Percentiles rank a stretch among this genome's conserved stretches.
Conservation (phyloP, 345 rosid genomes). For the Lepidium aucheri region DNA sequence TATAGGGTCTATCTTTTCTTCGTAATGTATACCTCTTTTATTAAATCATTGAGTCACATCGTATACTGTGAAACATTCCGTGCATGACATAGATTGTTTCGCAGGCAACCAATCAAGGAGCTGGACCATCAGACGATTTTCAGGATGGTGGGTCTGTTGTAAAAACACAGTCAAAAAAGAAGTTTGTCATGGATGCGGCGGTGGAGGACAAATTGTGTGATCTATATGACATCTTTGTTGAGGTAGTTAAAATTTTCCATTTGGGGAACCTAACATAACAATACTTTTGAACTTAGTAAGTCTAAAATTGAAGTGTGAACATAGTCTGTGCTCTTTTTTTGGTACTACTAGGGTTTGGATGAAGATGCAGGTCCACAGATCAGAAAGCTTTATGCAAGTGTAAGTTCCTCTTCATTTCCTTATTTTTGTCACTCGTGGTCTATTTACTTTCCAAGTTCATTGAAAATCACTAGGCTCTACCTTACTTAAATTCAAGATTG, state of each 20-base stretch:
- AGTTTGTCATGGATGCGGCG: constrained; percentile 51
- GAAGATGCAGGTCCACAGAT: constrained; percentile 77
- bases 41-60: background rate
- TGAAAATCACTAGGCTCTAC: background rate
- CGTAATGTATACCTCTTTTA: background rate
- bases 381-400: constrained; percentile 84
- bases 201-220: constrained; percentile 91
- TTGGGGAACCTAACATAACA: background rate
- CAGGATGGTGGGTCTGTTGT: constrained; percentile 48
- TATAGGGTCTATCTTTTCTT: no score
- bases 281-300: background rate
- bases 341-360: constrained; percentile 65
- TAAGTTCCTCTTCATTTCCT: constrained; percentile 25
- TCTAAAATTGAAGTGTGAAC: constrained; percentile 4
- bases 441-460: constrained; percentile 13
- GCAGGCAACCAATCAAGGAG: constrained; percentile 52
- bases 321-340: constrained; percentile 13
- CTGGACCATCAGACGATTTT: constrained; percentile 63
- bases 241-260: constrained; percentile 38
- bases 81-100: background rate
- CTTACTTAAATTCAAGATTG: background rate
- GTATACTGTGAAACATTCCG: background rate
- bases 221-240: constrained; percentile 85
- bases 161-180: constrained; percentile 45
- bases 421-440: background rate